Evolutionary conservation across 805 yeast genomes (phyloP).

Genomic region (Ogataea parapolymorpha): DNA sequence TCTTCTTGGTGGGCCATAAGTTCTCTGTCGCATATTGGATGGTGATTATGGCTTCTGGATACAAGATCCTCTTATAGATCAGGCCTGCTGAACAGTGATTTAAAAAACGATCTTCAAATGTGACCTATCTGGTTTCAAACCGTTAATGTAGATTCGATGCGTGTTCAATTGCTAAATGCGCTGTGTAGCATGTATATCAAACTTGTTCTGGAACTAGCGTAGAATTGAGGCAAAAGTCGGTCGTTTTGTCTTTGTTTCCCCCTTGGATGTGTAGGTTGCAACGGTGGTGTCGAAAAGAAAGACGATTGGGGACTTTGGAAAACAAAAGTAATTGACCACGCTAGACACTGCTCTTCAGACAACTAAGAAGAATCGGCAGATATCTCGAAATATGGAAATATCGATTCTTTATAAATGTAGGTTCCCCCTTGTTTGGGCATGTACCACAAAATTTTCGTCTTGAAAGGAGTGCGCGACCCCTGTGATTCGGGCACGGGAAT

Average conservation of each 20-base stretch:
- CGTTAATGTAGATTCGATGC: background rate
- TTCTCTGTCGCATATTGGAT: constrained; percentile 15
- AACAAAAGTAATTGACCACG: constrained; percentile 1
- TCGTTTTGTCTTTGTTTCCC: constrained; percentile 8
- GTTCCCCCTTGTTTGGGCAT: constrained; percentile 10
- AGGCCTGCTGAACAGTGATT: constrained; percentile 12
- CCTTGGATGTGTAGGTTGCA: background rate
- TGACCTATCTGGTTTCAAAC: constrained; percentile 10
- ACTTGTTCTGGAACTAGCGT: constrained; percentile 1
- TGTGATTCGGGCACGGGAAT: constrained; percentile 7
- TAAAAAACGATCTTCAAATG: constrained; percentile 6
- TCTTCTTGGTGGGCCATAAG: constrained; percentile 36
- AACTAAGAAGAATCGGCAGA: constrained; percentile 6
- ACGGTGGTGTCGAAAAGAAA: background rate
- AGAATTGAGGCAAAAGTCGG: background rate
- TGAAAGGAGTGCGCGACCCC: constrained; percentile 13
- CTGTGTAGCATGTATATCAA: constrained; percentile 11
- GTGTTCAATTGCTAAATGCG: constrained; percentile 3
- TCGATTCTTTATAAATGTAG: constrained; percentile 10
- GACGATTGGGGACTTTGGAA: constrained; percentile 1
- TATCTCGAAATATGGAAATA: constrained; percentile 5
- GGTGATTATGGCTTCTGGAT: background rate
- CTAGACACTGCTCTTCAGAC: constrained; percentile 6
- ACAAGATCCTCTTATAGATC: constrained; percentile 7
- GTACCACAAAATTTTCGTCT: constrained; percentile 10